These are phyloP conservation scores for Huntiella decipiens DNA, from an alignment of 2,329 filamentous ascomycete genomes.

Conservation along the genomic window DNA sequence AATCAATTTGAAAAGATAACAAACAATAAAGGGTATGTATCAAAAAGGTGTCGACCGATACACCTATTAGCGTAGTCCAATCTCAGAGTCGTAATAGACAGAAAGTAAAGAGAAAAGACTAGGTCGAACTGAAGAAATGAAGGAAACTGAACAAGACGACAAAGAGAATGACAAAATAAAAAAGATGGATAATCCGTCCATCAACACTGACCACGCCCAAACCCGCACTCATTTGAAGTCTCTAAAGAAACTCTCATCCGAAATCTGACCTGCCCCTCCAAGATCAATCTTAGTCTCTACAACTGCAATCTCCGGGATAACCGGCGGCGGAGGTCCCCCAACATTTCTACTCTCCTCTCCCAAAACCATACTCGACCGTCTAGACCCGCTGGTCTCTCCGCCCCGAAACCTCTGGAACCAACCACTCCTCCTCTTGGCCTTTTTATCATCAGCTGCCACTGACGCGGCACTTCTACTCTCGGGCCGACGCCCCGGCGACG, in stretches of 20 bases:
- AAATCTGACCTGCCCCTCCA: conserved; percentile 24
- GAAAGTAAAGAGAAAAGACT: neutral
- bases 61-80: too few relatives aligned
- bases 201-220: neutral
- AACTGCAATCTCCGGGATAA: conserved; percentile 38
- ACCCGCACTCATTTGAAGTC: conserved; percentile 31
- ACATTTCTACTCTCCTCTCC: conserved; percentile 19
- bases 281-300: conserved; percentile 30
- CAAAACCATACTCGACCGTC: conserved; percentile 25
- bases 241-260: conserved; percentile 36
- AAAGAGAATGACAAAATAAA: conserved; percentile 10
- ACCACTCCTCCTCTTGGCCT: conserved; percentile 35
- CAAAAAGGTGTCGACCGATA: neutral
- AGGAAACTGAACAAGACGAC: neutral
- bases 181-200: neutral
- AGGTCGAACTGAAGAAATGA: neutral
- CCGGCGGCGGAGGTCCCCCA: conserved; percentile 35
- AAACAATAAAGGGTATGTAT: neutral
- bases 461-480: conserved; percentile 31
- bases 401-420: conserved; percentile 38
- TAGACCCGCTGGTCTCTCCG: conserved; percentile 17
- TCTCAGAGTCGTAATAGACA: neutral
- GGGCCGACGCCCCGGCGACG: conserved; percentile 20
- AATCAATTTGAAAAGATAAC: neutral
- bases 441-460: conserved; percentile 29